Evolutionary conservation across 345 rosid genomes (phyloP), one percentile per base, ranked within the genome.

Genomic region (Hibiscus mutabilis): DNA sequence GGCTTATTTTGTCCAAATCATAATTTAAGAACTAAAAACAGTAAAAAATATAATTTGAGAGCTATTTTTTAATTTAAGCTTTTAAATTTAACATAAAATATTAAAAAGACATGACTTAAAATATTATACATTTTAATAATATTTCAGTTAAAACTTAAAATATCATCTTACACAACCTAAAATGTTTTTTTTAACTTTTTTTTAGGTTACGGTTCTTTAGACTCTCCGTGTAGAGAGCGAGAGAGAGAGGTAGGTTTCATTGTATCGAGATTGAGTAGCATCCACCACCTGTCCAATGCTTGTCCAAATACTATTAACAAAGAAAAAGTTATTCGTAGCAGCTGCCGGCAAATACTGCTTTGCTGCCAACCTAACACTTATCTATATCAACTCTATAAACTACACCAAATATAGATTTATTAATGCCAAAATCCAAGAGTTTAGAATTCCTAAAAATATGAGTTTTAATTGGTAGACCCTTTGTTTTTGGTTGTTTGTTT

Each of bases 211-310:
- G 2, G 27, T 25, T 25, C 4, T 29, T 29, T 29, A 29, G 0
- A 35, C 40, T 35, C 40, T 55, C 7, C 19, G 16, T 52, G n/a
- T n/a, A n/a, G n/a, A n/a, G n/a, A n/a, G n/a, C n/a, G n/a, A n/a
- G n/a, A 7, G 5, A 6, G 2, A 16, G 2, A 19, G 56, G 59
- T 8, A 19, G 14, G 21, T 21, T 55, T 55, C 5, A 55, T 19
- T 21, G 6, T 19, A 55, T 53, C 24, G 12, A 53, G 24, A 53
- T 53, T 7, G 58, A 63, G 31, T 5, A 66, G 69, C 33, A 6
- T 66, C 70, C 56, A 46, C 70, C 70, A 66, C 57, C 21, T 66
- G 57, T 66, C 66, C 66, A 22, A 2, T n/a, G n/a, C n/a, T n/a
- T n/a, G 64, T 61, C 51, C 19, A 18, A 22, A 66, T 66, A 24